Evolutionary conservation across 306 rosid species (phyloP).

Genomic region (Biancaea sappan): DNA sequence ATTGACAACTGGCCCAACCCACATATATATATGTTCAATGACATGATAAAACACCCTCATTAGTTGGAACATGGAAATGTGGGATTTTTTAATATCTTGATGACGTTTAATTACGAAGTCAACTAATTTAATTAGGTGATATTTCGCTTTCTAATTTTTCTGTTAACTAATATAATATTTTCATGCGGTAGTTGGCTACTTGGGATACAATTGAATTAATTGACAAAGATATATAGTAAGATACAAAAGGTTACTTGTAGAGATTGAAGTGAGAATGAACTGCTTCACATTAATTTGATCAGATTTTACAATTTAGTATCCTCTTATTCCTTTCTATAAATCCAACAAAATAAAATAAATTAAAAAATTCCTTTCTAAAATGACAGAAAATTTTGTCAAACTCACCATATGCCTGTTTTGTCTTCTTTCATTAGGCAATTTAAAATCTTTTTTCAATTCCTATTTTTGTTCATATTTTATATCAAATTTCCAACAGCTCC

Average conservation of each 20-base stretch:
- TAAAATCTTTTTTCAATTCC: not conserved
- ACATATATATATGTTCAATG: not conserved
- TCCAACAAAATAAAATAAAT: no score
- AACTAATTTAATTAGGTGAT: constrained; percentile 1
- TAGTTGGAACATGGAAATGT: not conserved
- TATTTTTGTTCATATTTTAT: not conserved
- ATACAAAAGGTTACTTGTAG: not conserved
- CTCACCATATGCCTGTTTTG: constrained; percentile 29
- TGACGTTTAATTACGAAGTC: not conserved
- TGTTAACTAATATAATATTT: not conserved
- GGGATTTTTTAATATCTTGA: not conserved
- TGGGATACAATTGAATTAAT: not conserved
- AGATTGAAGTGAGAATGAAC: not conserved
- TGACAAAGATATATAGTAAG: no score
- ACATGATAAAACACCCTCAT: not conserved
- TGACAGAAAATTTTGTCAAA: constrained; percentile 14
- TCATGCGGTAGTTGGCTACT: not conserved
- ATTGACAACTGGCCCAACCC: not conserved
- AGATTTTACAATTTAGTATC: not conserved
- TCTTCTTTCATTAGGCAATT: constrained; percentile 19
- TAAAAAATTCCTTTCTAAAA: no score
- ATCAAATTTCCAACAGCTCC: constrained; percentile 43
- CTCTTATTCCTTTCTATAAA: not conserved
- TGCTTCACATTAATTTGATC: not conserved
- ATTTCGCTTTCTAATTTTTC: not conserved